Evolutionary conservation across 352 stramenopile species (phyloP).

Genomic region (Blastocystis sp.): DNA sequence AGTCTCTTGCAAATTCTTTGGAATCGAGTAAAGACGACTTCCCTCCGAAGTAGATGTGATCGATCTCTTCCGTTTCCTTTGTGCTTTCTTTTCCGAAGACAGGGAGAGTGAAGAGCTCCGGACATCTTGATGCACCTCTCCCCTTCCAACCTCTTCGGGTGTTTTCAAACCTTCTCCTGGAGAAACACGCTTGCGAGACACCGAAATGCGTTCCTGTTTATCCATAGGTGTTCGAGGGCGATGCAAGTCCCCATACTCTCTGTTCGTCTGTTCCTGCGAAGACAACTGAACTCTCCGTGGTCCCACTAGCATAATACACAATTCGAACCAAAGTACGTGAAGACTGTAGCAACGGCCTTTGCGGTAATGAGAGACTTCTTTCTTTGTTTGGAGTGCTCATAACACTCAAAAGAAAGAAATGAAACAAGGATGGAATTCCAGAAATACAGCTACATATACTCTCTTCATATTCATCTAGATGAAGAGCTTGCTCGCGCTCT

Average conservation of each 20-base stretch:
- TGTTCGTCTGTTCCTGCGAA: neutral
- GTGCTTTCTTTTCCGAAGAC: neutral
- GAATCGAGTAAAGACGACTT: neutral
- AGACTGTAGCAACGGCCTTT: neutral
- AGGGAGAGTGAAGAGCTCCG: neutral
- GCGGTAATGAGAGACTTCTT: neutral
- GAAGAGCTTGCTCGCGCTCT: neutral
- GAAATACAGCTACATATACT: neutral
- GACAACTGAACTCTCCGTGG: neutral
- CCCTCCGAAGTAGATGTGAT: neutral
- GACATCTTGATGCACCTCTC: neutral
- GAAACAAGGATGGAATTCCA: neutral
- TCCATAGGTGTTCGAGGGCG: too few species aligned
- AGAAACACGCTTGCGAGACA: neutral
- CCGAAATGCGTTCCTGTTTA: neutral
- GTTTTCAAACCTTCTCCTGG: neutral
- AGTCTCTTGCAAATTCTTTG: conserved; percentile 8
- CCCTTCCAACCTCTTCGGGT: neutral
- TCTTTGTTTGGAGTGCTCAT: neutral
- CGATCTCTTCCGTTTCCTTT: neutral
- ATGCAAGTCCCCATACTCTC: neutral
- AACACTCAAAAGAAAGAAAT: neutral
- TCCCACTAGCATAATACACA: neutral
- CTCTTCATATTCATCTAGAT: neutral
- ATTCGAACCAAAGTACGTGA: neutral